These are phyloP conservation scores for Entophlyctis luteolus DNA, from an alignment of 192 early-diverging fungal species.

Conservation along the genomic window DNA sequence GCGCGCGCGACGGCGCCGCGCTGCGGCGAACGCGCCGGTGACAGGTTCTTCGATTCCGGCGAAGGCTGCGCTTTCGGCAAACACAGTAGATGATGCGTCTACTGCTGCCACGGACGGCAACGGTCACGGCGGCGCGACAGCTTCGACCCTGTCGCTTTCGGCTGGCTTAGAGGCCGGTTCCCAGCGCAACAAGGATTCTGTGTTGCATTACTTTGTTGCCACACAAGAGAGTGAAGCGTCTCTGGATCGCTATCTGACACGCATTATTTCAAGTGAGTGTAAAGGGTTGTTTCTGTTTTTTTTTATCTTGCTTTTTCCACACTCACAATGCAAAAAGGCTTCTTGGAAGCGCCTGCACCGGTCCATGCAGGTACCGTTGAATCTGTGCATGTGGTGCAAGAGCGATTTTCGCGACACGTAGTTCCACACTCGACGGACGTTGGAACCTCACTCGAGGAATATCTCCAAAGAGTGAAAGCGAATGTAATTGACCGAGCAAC, in stretches of 20 bases:
- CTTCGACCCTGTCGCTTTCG: not conserved
- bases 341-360: constrained; percentile 39
- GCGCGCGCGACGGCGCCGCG: not conserved
- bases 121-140: not conserved
- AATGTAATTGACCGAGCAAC: constrained; percentile 53
- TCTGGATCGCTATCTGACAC: constrained; percentile 44
- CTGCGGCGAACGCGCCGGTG: not conserved
- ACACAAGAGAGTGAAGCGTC: constrained; percentile 37
- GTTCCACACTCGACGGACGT: constrained; percentile 29
- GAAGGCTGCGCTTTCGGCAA: too few species aligned
- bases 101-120: not conserved
- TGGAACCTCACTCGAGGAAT: constrained; percentile 35
- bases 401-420: constrained; percentile 26
- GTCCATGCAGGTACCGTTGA: constrained; percentile 38
- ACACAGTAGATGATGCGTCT: not conserved
- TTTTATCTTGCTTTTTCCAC: not conserved
- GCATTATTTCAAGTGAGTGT: constrained; percentile 34
- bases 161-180: constrained; percentile 26
- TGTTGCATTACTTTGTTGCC: constrained; percentile 53
- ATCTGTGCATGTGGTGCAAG: constrained; percentile 18
- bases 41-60: not conserved
- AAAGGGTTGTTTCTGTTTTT: not conserved
- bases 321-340: constrained; percentile 31
- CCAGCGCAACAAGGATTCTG: constrained; percentile 44
- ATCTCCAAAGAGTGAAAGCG: constrained; percentile 43